Base-by-base conservation (phyloP, 140 eudicot species). In the Erigeron philadelphicus region DNA sequence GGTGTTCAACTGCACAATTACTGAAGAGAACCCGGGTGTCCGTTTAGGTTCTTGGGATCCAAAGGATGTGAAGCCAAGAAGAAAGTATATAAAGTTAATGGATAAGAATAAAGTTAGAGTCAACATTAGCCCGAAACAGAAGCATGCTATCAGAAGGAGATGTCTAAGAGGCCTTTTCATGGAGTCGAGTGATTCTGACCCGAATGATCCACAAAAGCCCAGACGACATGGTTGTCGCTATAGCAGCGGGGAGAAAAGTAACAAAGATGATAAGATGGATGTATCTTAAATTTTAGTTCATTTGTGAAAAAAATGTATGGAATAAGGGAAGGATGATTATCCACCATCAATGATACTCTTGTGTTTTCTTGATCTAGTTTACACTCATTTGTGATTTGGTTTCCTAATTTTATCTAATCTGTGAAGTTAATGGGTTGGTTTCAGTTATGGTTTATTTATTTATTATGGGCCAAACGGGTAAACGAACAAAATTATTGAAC, bases 191-290 rank as follows among this genome's bases (percentile, higher is more conserved):
- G 84, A 81, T 19, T 83, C 92, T 57, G 87, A 83, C 31, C 6
- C 61, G 43, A 89, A 82, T 12, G 76, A 85, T 74, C 79, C 80
- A 3, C 71, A 79, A 16, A 82, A 84, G 84, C 86, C 95, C 71
- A 78, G 81, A 49, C 81, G 81, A 11, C 96, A 89, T 84, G 96
- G 96, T 56, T 89, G 91, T 41, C 87, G 80, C 11, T 76, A 70
- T 66, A 75, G 65, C 61, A 56, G 72, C 48, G 78, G 70, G 23
- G 81, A 78, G 31, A 79, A 59, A 31, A 78, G 76, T 68, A 66
- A 57, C 58, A 77, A 84, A 67, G 87, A 78, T 54, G 81, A 75
- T n/a, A 58, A 84, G 23, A 82, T 19, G 41, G 73, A 75, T 75
- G 84, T 63, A 78, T 68, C 48, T 64, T 85, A 75, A 75, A 80